Base-by-base conservation (phyloP, 1,139 yeast species). In the Eremothecium gossypii region DNA sequence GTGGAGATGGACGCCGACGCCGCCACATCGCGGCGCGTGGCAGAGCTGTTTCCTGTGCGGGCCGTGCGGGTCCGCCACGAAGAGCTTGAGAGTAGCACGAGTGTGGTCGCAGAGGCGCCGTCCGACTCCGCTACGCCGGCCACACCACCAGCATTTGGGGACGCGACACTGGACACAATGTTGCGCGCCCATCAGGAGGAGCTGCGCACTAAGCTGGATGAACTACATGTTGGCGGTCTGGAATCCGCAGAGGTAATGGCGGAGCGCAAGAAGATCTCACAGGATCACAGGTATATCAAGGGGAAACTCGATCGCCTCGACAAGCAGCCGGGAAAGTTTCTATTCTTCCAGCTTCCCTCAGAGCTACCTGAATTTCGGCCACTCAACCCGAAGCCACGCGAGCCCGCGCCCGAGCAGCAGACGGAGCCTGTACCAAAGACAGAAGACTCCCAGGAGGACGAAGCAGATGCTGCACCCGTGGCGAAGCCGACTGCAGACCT, bases 341-440 rank as follows among this genome's bases (percentile, higher is more conserved):
- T 81, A 47, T 68, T 84, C 40, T 65, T 86, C 52, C 95, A 87
- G 57, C 65, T 87, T 45, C 95, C 96, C 5, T 72, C 76, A 32
- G 63, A 73, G 11, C 63, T 83, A 43, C 95, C 95, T 0, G 50
- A 64, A 8, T 79, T 79, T 46, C 23, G 23, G 23, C 23, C 6
- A 3, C 23, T 17, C 23, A 17, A 17, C 23, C 6, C 23, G 23
- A 17, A 17, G 23, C 23, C 3, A 17, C 3, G 23, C 23, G 23
- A 17, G 23, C 23, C 23, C 23, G 61, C 62, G 40, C 49, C 29
- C 23, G 40, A 20, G 38, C 43, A 37, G 40, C 52, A 48, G 34
- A 42, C 51, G 14, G 54, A 42, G 12, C 51, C 53, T 27, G 48
- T 43, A 8, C 51, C 50, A 17, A 48, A 54, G 38, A 45, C 52